Conservation (phyloP, 176 grass and related monocot genomes). For the Thalia dealbata region DNA sequence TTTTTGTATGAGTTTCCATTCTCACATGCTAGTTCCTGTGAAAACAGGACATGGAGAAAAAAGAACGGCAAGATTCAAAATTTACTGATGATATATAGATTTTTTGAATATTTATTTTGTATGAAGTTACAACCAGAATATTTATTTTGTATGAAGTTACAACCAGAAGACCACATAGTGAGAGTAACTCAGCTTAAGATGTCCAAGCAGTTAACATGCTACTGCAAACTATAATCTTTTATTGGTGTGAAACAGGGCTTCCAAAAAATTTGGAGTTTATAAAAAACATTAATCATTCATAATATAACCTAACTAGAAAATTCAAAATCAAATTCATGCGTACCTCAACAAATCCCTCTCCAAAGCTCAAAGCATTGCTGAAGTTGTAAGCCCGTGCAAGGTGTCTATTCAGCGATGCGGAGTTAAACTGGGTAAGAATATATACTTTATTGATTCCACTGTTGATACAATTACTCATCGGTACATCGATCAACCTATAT, state of each 20-base stretch:
- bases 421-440: constrained; percentile 93
- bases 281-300: not conserved
- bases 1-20: not conserved
- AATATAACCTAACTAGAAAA: not conserved
- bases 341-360: constrained; percentile 81
- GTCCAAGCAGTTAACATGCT: not conserved
- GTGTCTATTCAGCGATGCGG: constrained; percentile 70
- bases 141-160: too few relatives aligned
- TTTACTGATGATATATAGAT: too few relatives aligned
- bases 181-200: too few relatives aligned
- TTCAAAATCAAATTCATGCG: not conserved
- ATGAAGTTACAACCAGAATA: too few relatives aligned
- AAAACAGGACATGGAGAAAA: not conserved
- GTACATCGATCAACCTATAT: constrained; percentile 84
- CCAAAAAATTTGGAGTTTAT: too few relatives aligned
- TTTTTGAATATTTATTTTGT: too few relatives aligned
- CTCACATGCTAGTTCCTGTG: not conserved
- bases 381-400: constrained; percentile 68
- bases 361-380: constrained; percentile 48
- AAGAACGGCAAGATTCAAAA: too few relatives aligned
- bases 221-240: not conserved
- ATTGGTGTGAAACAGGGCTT: not conserved
- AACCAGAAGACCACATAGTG: too few relatives aligned
- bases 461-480: constrained; percentile 97
- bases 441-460: constrained; percentile 90